Evolutionary conservation across 768 basidiomycete species (phyloP).

Genomic region (Peribolospora kevripleyi): DNA sequence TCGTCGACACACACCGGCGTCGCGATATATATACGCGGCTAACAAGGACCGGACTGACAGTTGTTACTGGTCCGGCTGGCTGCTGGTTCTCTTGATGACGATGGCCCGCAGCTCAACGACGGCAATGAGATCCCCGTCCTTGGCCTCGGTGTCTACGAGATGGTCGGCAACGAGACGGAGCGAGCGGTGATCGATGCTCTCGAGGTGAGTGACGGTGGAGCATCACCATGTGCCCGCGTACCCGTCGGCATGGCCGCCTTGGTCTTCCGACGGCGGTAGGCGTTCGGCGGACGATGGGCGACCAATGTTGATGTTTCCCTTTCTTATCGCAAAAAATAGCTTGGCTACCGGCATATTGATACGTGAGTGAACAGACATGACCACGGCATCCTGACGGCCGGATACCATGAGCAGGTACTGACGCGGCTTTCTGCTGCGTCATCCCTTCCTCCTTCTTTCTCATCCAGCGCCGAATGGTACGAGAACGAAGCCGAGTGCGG

Average conservation of each 20-base stretch:
- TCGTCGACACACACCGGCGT: too few relatives aligned
- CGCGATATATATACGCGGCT: too few relatives aligned
- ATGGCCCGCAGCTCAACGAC: constrained; percentile 25
- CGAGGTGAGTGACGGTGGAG: constrained; percentile 24
- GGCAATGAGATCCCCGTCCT: constrained; percentile 33
- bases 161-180: constrained; percentile 34
- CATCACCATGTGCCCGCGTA: not conserved
- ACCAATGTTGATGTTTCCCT: not conserved
- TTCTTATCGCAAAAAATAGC: constrained; percentile 18
- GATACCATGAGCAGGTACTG: not conserved
- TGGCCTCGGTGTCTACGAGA: constrained; percentile 43
- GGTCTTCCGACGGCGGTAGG: not conserved
- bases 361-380: constrained; percentile 20
- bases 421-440: not conserved
- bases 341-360: constrained; percentile 41
- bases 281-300: too few relatives aligned
- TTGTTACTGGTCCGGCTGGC: too few relatives aligned
- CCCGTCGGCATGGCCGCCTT: not conserved
- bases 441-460: constrained; percentile 1
- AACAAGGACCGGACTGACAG: too few relatives aligned
- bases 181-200: constrained; percentile 36
- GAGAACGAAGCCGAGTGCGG: constrained; percentile 47
- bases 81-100: too few relatives aligned
- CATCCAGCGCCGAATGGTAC: constrained; percentile 19
- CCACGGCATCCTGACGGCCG: not conserved